Base-by-base conservation (phyloP, 768 basidiomycete species). In the Nidularia pulvinata region DNA sequence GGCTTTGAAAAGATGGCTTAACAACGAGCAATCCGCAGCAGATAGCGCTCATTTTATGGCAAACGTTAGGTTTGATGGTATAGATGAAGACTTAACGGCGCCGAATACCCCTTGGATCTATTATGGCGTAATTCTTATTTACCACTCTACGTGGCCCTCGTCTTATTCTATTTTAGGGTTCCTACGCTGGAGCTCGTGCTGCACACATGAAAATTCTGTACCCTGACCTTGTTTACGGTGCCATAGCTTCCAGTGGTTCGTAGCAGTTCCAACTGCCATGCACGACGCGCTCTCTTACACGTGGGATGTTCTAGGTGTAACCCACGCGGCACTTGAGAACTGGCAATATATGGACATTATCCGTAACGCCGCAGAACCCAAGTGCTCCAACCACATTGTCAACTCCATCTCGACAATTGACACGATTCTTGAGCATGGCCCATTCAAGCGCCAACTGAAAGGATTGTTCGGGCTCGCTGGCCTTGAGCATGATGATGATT, bases 31-130 rank as follows among this genome's bases (percentile, higher is more conserved):
- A 64, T 79, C 95, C 2, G 82, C 91, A 1, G 89, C 91, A 5
- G 96, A 99, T 72, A 93, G 92, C 36, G 95, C 94, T 4, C 83
- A 89, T 69, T 97, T 99, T 64, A 93, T 97, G 83, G 74, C 80
- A 6, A 82, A 87, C 55, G 83, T 96, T 65, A 81, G 85, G 61
- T 88, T 95, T 59, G 69, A 77, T 6, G 89, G 84, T 1, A 82
- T 95, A 48, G 69, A 79, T 1, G 86, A 88, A 61, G 81, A 90
- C 61, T 61, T 93, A 58, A 88, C 87, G 14, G 81, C 91, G 9
- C 83, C 88, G 14, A 73, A 71, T 32, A 87, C 87, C 1, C 90
- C 91, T 7, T 94, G 92, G 92, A 93, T 94, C 52, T 94, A 96
- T 66, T 96, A 96, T 61, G 96, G 96, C 11, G 95, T 93, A 66